These are phyloP conservation scores for Lagenidium giganteum DNA, from an alignment of 352 stramenopile genomes.

Conservation along the genomic window DNA sequence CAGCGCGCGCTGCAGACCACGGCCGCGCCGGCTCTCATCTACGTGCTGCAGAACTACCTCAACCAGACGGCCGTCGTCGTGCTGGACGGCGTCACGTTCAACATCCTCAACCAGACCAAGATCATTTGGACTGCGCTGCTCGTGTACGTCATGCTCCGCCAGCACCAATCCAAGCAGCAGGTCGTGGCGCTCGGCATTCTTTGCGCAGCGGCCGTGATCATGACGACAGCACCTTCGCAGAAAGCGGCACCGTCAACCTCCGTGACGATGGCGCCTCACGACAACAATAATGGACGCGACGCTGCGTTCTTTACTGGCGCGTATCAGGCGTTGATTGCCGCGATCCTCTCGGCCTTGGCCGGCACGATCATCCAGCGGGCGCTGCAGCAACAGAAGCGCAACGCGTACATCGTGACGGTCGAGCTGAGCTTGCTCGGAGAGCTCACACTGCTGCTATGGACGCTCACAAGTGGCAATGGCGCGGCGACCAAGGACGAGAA, in stretches of 20 bases:
- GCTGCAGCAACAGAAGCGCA: conserved; percentile 62
- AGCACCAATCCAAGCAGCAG: conserved; percentile 64
- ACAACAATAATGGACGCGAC: conserved; percentile 17
- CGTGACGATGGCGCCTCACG: no score
- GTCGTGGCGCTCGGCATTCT: conserved; percentile 65
- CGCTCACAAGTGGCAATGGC: conserved; percentile 27
- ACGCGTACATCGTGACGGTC: conserved; percentile 79
- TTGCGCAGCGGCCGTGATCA: conserved; percentile 66
- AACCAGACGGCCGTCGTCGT: conserved; percentile 75
- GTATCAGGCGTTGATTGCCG: conserved; percentile 66
- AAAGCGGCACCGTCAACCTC: no score
- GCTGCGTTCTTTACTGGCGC: conserved; percentile 56
- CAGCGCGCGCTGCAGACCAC: conserved; percentile 56
- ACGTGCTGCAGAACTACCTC: conserved; percentile 79
- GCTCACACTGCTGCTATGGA: conserved; percentile 49
- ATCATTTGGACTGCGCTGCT: conserved; percentile 84
- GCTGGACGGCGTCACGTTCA: conserved; percentile 80
- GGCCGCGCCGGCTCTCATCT: conserved; percentile 67
- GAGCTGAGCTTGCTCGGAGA: conserved; percentile 71
- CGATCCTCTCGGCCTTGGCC: conserved; percentile 65
- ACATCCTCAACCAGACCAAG: conserved; percentile 86
- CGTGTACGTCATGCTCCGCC: conserved; percentile 73
- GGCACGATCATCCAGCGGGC: conserved; percentile 75
- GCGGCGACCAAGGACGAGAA: conserved; percentile 13
- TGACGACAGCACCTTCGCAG: conserved; percentile 39